phyloP scores from a whole-genome alignment of 306 rosid species.

The Ormosia emarginata region DNA sequence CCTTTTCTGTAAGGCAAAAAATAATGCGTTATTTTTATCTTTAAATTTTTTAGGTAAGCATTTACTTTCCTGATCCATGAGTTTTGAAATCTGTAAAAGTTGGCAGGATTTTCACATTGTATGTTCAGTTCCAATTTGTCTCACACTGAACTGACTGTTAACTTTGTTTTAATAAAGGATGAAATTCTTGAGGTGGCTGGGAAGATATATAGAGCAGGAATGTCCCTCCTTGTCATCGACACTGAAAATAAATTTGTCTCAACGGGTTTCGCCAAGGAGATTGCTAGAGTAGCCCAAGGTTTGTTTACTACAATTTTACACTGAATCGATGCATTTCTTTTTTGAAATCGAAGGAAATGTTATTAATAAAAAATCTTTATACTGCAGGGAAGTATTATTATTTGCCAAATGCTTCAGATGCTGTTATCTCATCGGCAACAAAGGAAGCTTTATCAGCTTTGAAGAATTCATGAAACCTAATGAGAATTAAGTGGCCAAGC shows the following conservation, averaged over 20 bases:
- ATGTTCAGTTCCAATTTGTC: slow-evolving; percentile 3
- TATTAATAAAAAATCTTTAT: slow-evolving; percentile 5
- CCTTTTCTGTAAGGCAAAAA: neutral
- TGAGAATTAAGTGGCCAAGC: neutral
- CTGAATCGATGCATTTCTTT: slow-evolving; percentile 10
- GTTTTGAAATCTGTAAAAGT: neutral
- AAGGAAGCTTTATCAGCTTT: slow-evolving; percentile 80
- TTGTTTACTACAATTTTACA: slow-evolving; percentile 25
- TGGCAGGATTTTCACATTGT: neutral
- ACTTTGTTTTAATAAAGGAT: slow-evolving; percentile 52
- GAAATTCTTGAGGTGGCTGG: slow-evolving; percentile 98
- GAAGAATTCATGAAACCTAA: slow-evolving; percentile 56
- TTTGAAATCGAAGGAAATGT: slow-evolving; percentile 1
- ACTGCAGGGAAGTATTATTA: slow-evolving; percentile 91
- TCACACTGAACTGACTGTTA: neutral
- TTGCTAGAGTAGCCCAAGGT: slow-evolving; percentile 99
- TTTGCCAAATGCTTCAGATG: slow-evolving; percentile 95
- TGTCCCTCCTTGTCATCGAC: slow-evolving; percentile 96
- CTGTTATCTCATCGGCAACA: slow-evolving; percentile 83
- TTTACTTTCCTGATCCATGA: neutral
- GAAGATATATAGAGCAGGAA: slow-evolving; percentile 90
- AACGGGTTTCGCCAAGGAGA: slow-evolving; percentile 96
- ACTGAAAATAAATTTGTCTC: slow-evolving; percentile 97
- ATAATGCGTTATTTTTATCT: neutral
- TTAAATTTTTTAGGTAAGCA: neutral